phyloP scores from a whole-genome alignment of 176 grass and related monocot genomes.

The Aegilops tauschii region DNA sequence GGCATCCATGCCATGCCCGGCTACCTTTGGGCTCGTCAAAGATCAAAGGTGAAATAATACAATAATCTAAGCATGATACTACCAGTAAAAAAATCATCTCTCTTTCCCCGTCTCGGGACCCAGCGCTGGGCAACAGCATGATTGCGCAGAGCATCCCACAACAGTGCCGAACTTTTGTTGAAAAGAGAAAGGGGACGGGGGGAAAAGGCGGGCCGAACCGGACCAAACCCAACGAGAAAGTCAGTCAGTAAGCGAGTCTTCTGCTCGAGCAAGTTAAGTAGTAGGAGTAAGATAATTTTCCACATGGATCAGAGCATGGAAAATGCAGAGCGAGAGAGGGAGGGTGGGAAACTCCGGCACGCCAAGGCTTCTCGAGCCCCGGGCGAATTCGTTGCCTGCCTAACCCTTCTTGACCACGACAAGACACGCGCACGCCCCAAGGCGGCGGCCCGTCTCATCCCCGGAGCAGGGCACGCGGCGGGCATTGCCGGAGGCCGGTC shows the following conservation, averaged over 20 bases:
- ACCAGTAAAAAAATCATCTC: background rate
- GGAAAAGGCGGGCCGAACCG: background rate
- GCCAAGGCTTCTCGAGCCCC: conserved; percentile 26
- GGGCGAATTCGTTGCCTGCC: conserved; percentile 21
- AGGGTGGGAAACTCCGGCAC: conserved; percentile 28
- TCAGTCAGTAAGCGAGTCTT: background rate
- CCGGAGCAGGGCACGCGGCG: background rate
- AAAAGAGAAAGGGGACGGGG: conserved; percentile 18
- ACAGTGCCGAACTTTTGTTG: conserved; percentile 32
- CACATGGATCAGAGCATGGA: background rate
- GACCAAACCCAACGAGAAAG: background rate
- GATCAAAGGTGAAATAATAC: background rate
- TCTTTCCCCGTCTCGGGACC: background rate
- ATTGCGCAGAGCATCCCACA: conserved; percentile 41
- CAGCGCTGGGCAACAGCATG: conserved; percentile 18
- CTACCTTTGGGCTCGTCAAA: background rate
- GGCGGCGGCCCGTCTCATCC: background rate
- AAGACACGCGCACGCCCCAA: background rate
- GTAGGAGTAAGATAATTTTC: conserved; percentile 2
- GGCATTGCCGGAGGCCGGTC: background rate
- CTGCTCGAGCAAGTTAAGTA: background rate
- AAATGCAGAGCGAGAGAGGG: background rate
- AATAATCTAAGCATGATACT: background rate
- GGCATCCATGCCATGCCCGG: background rate
- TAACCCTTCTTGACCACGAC: conserved; percentile 47